Base-by-base conservation (phyloP, 768 basidiomycete species). In the Amanita muscaria region DNA sequence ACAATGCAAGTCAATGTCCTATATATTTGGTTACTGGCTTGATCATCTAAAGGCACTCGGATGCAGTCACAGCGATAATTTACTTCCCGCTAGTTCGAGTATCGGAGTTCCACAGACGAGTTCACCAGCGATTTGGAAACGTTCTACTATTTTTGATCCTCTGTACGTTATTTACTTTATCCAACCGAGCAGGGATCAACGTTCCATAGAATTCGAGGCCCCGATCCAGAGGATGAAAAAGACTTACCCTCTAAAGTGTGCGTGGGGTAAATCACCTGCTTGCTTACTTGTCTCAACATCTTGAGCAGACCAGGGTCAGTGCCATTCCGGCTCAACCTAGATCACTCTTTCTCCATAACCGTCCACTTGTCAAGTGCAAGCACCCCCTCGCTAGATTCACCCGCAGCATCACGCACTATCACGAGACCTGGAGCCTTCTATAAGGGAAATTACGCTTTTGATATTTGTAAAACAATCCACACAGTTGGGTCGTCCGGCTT, bases 121-220 rank as follows among this genome's bases (percentile, higher is more conserved):
- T 27, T 5, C 43, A 47, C 44, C 32, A n/a, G 19, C 62, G 3
- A 53, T 56, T 6, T 77, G 74, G 62, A 73, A 64, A 47, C 62
- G 63, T 29, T 66, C 74, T n/a, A 82, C 80, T 1, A 83, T 83
- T 21, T 83, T 83, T 51, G 80, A 79, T 16, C 76, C 78, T 42
- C 56, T 81, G 81, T 81, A 44, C 52, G 79, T 22, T 43, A 37
- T 46, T 24, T 16, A 31, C 6, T 12, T 29, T 22, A 18, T 24
- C 6, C 9, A 19, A 19, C 16, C 3, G 24, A 10, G 12, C 1
- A 15, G 34, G 18, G 2, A 25, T 11, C 36, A 14, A 44, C 24
- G 25, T 2, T 22, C 8, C 25, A 36, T n/a, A 44, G 43, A 32
- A 35, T 14, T 15, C 43, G 35, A n/a, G 43, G 43, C 19, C 19